phyloP scores from a whole-genome alignment of 2,329 filamentous ascomycete genomes.

The Cadophora luteo-olivacea region DNA sequence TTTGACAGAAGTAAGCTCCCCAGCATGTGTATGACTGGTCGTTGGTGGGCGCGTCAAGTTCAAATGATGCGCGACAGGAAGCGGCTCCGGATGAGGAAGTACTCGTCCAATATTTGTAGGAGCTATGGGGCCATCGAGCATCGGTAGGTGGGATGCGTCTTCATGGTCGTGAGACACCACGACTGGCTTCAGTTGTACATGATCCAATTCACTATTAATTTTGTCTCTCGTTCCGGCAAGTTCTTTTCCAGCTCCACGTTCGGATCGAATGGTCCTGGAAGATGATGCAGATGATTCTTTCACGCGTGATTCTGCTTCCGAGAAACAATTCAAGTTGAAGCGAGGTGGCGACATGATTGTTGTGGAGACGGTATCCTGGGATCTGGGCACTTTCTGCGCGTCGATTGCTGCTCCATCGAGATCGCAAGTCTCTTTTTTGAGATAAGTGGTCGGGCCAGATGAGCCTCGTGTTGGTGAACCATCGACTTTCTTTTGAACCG shows the following conservation, averaged over 20 bases:
- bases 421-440: neutral
- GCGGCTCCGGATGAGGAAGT: conserved; percentile 20
- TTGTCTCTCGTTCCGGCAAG: neutral
- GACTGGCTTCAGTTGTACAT: neutral
- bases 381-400: neutral
- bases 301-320: neutral
- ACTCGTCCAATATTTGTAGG: conserved; percentile 17
- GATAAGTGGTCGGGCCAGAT: neutral
- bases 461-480: conserved; percentile 5
- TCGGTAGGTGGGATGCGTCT: neutral
- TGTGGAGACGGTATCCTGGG: neutral
- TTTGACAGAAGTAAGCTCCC: conserved; percentile 16
- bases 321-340: conserved; percentile 12
- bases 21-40: too few species aligned
- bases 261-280: neutral
- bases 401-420: neutral
- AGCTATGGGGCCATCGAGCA: conserved; percentile 17
- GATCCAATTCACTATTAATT: neutral
- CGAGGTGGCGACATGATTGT: neutral
- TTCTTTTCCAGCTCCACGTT: neutral
- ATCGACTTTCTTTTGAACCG: conserved; percentile 18
- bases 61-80: conserved; percentile 27
- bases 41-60: conserved; percentile 23
- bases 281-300: conserved; percentile 1
- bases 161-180: neutral